Conservation (phyloP, 192 early-diverging fungal species). For the Coemansia sp. region DNA sequence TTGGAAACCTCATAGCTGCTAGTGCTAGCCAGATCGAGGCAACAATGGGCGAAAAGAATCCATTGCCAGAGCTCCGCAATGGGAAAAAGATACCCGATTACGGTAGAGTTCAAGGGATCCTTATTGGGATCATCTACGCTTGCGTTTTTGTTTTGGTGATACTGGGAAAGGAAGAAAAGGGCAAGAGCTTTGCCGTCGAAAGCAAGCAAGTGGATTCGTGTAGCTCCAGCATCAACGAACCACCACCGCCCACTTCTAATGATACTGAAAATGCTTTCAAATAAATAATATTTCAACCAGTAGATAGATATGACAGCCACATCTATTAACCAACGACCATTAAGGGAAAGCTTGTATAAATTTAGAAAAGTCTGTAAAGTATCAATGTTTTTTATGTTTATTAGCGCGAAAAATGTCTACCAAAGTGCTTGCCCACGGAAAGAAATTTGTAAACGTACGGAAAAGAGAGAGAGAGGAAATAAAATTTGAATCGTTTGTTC, state of each 20-base stretch:
- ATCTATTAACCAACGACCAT: too few species aligned
- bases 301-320: too few species aligned
- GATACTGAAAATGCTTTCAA: not conserved
- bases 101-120: constrained; percentile 59
- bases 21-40: constrained; percentile 61
- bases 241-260: not conserved
- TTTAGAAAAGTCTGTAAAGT: too few species aligned
- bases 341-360: too few species aligned
- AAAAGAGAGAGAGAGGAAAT: not conserved
- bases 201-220: not conserved
- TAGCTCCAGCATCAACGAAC: not conserved
- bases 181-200: constrained; percentile 50
- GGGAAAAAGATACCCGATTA: constrained; percentile 50
- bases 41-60: constrained; percentile 55
- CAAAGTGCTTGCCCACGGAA: not conserved
- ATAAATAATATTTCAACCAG: too few species aligned
- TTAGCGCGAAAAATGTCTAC: not conserved
- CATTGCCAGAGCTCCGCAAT: constrained; percentile 52
- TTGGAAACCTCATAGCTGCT: constrained; percentile 67
- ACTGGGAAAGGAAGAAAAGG: constrained; percentile 61
- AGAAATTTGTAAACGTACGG: not conserved
- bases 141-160: constrained; percentile 49
- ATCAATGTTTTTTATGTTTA: not conserved
- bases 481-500: too few species aligned
- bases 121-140: constrained; percentile 57